phyloP scores from a whole-genome alignment of 352 stramenopile species.

The Pythium periplocum region DNA sequence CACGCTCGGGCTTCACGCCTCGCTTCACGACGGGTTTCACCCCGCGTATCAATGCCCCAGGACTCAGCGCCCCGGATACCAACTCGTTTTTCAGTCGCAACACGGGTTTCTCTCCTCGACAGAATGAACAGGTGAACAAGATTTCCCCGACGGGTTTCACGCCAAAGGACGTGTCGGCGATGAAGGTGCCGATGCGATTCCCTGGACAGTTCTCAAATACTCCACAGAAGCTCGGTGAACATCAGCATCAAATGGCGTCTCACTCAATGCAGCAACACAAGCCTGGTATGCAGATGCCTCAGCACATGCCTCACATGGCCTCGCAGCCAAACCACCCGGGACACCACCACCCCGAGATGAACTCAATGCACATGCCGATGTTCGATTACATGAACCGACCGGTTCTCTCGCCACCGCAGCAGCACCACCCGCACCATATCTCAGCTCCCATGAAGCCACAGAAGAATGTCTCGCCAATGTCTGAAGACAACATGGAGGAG shows the following conservation, averaged over 20 bases:
- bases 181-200: constrained; percentile 74
- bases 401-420: constrained; percentile 13
- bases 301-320: constrained; percentile 21
- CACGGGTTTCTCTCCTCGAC: constrained; percentile 52
- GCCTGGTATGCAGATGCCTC: background rate
- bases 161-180: constrained; percentile 65
- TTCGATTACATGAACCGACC: constrained; percentile 83
- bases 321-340: constrained; percentile 32
- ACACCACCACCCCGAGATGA: constrained; percentile 42
- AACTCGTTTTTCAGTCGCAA: constrained; percentile 41
- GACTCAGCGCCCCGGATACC: constrained; percentile 24
- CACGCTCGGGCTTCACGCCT: constrained; percentile 76
- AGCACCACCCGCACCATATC: constrained; percentile 24
- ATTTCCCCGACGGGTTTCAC: constrained; percentile 78
- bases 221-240: constrained; percentile 50
- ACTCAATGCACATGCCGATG: constrained; percentile 76
- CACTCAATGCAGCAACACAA: constrained; percentile 20
- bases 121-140: constrained; percentile 40
- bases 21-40: constrained; percentile 78
- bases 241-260: constrained; percentile 28
- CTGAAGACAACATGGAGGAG: constrained; percentile 50
- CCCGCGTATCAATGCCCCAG: constrained; percentile 55
- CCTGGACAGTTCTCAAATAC: constrained; percentile 47
- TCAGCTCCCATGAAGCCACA: constrained; percentile 21
- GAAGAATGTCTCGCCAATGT: constrained; percentile 54